These are phyloP conservation scores for Drechslerella coelobrocha DNA, from an alignment of 2,329 filamentous ascomycete genomes.

Conservation along the genomic window DNA sequence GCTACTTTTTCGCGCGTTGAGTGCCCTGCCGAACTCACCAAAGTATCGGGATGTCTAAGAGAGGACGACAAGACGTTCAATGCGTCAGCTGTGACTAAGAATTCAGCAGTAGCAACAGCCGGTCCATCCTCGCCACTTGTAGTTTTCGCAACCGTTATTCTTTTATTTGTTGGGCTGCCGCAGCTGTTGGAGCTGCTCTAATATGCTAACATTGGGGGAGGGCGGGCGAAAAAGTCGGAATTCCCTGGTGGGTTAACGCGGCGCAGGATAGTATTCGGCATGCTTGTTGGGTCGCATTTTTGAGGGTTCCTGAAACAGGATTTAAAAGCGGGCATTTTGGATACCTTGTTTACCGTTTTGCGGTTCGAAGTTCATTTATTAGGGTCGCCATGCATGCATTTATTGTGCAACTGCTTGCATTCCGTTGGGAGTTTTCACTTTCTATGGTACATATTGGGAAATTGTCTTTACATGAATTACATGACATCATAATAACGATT, in stretches of 20 bases:
- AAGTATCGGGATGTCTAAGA: conserved; percentile 32
- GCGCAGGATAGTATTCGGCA: no score
- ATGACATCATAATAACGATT: conserved; percentile 5
- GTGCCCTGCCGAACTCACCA: conserved; percentile 37
- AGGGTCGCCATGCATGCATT: neutral
- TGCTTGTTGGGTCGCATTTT: conserved; percentile 15
- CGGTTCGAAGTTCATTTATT: neutral
- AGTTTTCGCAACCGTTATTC: conserved; percentile 13
- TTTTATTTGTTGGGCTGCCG: conserved; percentile 23
- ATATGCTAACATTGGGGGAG: neutral
- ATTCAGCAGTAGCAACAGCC: neutral
- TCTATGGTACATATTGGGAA: conserved; percentile 46
- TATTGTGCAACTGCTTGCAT: conserved; percentile 38
- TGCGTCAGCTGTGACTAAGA: conserved; percentile 4
- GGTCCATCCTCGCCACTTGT: conserved; percentile 20
- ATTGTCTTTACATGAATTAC: conserved; percentile 1
- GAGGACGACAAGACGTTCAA: conserved; percentile 36
- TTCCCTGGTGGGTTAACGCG: conserved; percentile 1
- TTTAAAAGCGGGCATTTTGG: conserved; percentile 49
- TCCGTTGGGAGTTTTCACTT: conserved; percentile 44
- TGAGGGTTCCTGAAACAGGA: conserved; percentile 9
- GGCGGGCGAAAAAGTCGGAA: neutral
- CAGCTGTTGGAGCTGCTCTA: conserved; percentile 31
- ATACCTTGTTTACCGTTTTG: conserved; percentile 21
- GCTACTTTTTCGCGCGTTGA: conserved; percentile 37